Evolutionary conservation across 495 filamentous ascomycete species (phyloP).

Genomic region (Penicillium nucicola): DNA sequence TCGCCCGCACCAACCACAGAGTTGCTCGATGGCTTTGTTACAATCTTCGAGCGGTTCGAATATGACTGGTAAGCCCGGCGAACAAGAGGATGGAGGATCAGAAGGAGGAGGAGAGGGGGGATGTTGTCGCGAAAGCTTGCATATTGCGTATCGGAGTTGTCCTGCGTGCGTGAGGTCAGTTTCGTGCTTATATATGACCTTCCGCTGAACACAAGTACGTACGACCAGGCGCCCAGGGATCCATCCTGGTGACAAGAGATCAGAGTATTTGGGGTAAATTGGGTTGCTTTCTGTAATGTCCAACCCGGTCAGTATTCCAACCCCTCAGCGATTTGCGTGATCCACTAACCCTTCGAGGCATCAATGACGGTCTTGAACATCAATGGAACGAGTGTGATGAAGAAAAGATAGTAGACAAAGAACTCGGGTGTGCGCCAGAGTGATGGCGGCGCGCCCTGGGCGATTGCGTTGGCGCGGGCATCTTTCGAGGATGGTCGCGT

Average conservation of each 20-base stretch:
- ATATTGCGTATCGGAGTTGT: slow-evolving; percentile 90
- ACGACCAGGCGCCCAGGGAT: slow-evolving; percentile 91
- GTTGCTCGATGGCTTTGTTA: slow-evolving; percentile 11
- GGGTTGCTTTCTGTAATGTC: slow-evolving; percentile 78
- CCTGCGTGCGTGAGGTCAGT: slow-evolving; percentile 45
- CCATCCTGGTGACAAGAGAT: slow-evolving; percentile 78
- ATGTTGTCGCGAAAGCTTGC: slow-evolving; percentile 82
- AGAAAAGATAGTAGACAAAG: slow-evolving; percentile 72
- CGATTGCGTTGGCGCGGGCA: slow-evolving; percentile 45
- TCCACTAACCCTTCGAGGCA: slow-evolving; percentile 73
- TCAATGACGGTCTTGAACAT: slow-evolving; percentile 90
- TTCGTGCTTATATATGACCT: background rate
- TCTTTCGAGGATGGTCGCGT: slow-evolving; percentile 39
- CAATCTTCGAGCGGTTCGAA: slow-evolving; percentile 4
- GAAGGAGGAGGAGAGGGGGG: slow-evolving; percentile 68
- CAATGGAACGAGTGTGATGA: slow-evolving; percentile 64
- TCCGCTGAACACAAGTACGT: slow-evolving; percentile 25
- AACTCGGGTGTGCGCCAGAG: slow-evolving; percentile 89
- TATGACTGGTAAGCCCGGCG: slow-evolving; percentile 64
- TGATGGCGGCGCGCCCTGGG: slow-evolving; percentile 48
- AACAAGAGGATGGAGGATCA: slow-evolving; percentile 73
- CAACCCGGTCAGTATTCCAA: slow-evolving; percentile 11
- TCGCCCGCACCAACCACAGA: slow-evolving; percentile 54
- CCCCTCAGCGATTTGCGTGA: background rate
- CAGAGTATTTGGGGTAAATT: slow-evolving; percentile 70